Percentiles rank a stretch among this genome's conserved stretches.
phyloP scores from a whole-genome alignment of 2,329 filamentous ascomycete genomes.

The Tolypocladium sp. region DNA sequence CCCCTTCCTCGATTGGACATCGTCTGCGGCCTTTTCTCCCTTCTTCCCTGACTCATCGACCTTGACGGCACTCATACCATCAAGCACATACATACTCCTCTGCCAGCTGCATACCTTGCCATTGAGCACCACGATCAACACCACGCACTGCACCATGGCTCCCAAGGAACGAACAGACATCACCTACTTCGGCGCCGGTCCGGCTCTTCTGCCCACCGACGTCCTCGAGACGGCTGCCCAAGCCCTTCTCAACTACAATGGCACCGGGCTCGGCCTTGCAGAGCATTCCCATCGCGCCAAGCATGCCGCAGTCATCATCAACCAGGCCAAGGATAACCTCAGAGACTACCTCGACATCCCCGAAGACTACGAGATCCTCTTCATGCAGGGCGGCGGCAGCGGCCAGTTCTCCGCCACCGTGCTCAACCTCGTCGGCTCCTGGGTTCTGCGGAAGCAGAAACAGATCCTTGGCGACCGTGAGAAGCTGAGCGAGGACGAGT shows the following conservation, averaged over 20 bases:
- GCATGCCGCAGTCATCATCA: slow-evolving; percentile 69
- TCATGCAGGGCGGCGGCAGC: slow-evolving; percentile 79
- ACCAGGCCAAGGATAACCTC: slow-evolving; percentile 67
- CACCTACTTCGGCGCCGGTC: slow-evolving; percentile 84
- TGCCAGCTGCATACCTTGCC: background rate
- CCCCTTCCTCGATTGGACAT: background rate
- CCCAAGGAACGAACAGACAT: slow-evolving; percentile 49
- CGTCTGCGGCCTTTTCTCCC: background rate
- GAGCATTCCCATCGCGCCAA: slow-evolving; percentile 86
- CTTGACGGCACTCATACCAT: background rate
- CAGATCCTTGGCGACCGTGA: slow-evolving; percentile 49
- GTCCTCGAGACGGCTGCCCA: slow-evolving; percentile 70
- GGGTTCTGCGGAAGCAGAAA: slow-evolving; percentile 62
- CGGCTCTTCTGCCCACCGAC: slow-evolving; percentile 72
- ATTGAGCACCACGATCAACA: background rate
- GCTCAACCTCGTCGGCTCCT: slow-evolving; percentile 76
- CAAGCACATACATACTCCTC: background rate
- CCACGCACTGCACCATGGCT: background rate
- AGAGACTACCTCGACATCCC: slow-evolving; percentile 70
- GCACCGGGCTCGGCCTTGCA: slow-evolving; percentile 74
- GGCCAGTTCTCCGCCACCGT: slow-evolving; percentile 78
- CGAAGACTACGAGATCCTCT: slow-evolving; percentile 77
- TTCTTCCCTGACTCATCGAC: background rate
- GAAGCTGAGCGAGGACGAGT: slow-evolving; percentile 34
- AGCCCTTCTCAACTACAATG: slow-evolving; percentile 73